These are phyloP conservation scores for Trichoderma sp. DNA, from an alignment of 2,329 filamentous ascomycete genomes.

Conservation along the genomic window DNA sequence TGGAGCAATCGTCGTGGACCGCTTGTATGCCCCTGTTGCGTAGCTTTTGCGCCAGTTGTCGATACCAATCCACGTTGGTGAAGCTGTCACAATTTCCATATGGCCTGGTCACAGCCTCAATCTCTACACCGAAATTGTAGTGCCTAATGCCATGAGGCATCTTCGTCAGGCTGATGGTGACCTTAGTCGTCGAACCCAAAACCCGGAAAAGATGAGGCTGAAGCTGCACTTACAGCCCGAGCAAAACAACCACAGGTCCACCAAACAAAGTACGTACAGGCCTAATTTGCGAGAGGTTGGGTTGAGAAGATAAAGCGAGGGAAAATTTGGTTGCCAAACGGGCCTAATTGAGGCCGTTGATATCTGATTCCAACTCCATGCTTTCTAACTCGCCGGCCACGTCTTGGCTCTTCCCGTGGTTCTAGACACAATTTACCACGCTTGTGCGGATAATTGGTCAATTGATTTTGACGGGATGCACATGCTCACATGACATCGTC, in stretches of 20 bases:
- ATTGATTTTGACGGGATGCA: background rate
- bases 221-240: conserved; percentile 20
- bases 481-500: conserved; percentile 4
- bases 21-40: conserved; percentile 39
- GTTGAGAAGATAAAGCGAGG: background rate
- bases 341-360: background rate
- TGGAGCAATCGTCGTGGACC: conserved; percentile 38
- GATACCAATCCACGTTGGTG: conserved; percentile 42
- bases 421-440: conserved; percentile 5
- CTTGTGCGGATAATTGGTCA: conserved; percentile 1
- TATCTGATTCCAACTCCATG: background rate
- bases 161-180: background rate
- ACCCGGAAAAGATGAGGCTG: background rate
- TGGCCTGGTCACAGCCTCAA: conserved; percentile 39
- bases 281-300: background rate
- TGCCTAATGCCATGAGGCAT: conserved; percentile 24
- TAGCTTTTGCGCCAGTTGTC: conserved; percentile 40
- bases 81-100: conserved; percentile 38
- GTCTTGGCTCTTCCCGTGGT: background rate
- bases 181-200: background rate
- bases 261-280: background rate
- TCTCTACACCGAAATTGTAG: conserved; percentile 43
- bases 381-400: background rate
- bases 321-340: background rate
- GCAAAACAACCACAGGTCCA: conserved; percentile 20